A percentile compares a stretch with the other conserved stretches of the same genome.
phyloP scores from a whole-genome alignment of 495 filamentous ascomycete species.

The Penicillium robsamsonii region DNA sequence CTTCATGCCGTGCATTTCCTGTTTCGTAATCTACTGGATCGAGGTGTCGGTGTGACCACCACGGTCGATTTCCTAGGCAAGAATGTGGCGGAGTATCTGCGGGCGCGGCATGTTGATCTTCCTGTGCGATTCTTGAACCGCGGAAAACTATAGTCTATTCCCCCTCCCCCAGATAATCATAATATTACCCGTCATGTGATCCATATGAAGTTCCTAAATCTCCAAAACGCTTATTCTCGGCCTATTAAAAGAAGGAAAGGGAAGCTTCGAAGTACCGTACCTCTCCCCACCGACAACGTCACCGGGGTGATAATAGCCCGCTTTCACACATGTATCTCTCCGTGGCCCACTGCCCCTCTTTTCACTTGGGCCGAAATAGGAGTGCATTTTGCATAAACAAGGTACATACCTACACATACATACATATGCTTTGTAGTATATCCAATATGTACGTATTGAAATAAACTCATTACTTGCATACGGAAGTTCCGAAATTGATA shows the following conservation, averaged over 20 bases:
- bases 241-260: not conserved
- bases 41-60: slow-evolving; percentile 50
- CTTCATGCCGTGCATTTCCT: slow-evolving; percentile 53
- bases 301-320: slow-evolving; percentile 1
- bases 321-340: not conserved
- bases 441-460: too few relatives aligned
- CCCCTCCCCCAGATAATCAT: too few relatives aligned
- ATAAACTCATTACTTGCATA: too few relatives aligned
- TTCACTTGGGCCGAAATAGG: not conserved
- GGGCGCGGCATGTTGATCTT: slow-evolving; percentile 48
- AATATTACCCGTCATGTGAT: not conserved
- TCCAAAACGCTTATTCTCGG: too few relatives aligned
- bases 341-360: not conserved
- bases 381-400: too few relatives aligned
- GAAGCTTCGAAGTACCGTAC: not conserved
- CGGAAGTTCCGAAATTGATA: not conserved
- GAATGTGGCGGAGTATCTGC: slow-evolving; percentile 55
- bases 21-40: slow-evolving; percentile 52
- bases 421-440: too few relatives aligned
- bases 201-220: not conserved
- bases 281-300: not conserved
- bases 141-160: slow-evolving; percentile 31
- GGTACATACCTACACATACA: too few relatives aligned
- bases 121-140: slow-evolving; percentile 41
- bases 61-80: slow-evolving; percentile 56